phyloP scores from a whole-genome alignment of 805 yeast species.

The Candida alai region DNA sequence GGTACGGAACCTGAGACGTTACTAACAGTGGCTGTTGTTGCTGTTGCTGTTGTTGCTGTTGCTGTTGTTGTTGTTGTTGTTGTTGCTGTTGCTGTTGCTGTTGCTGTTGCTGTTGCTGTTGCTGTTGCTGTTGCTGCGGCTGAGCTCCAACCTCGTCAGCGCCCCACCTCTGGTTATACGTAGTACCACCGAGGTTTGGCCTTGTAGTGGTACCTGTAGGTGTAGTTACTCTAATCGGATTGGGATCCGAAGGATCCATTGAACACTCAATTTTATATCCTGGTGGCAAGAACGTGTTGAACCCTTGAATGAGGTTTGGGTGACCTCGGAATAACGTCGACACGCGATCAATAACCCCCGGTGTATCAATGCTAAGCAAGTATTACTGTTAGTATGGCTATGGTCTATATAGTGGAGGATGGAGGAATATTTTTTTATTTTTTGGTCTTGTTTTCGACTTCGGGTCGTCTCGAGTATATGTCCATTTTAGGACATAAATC shows the following conservation, averaged over 20 bases:
- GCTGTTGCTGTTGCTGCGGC: conserved; percentile 17
- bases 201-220: conserved; percentile 86
- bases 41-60: conserved; percentile 14
- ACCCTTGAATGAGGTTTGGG: conserved; percentile 92
- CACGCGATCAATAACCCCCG: conserved; percentile 96
- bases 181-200: conserved; percentile 42
- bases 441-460: no score
- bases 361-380: conserved; percentile 75
- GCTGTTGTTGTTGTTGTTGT: conserved; percentile 8
- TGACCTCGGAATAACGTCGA: conserved; percentile 89
- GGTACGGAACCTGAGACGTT: conserved; percentile 3
- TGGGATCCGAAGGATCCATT: conserved; percentile 80
- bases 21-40: conserved; percentile 10
- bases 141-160: conserved; percentile 15
- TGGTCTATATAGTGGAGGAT: no score
- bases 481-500: no score
- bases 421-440: no score
- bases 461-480: no score
- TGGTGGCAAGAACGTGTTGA: conserved; percentile 95
- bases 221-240: conserved; percentile 90
- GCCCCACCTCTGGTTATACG: conserved; percentile 23
- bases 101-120: conserved; percentile 12
- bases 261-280: conserved; percentile 95
- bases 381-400: conserved; percentile 18
- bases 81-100: conserved; percentile 5